phyloP scores from a whole-genome alignment of 345 rosid species.

The Citrus unshiu region DNA sequence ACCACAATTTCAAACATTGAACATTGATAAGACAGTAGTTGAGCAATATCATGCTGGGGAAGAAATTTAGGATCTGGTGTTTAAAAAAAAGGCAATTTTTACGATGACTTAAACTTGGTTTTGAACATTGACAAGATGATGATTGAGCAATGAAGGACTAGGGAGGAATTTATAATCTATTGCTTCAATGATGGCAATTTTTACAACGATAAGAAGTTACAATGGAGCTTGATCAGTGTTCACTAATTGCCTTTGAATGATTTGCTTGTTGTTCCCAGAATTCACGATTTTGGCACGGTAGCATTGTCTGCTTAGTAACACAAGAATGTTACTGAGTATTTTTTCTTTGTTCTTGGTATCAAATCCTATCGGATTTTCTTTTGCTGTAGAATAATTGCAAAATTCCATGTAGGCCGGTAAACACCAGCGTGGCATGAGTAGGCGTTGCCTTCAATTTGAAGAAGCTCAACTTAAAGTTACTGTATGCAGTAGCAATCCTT shows the following conservation, averaged over 20 bases:
- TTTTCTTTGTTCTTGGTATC: not conserved
- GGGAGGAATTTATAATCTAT: not conserved
- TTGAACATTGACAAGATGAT: not conserved
- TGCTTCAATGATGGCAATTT: not conserved
- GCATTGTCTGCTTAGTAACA: not conserved
- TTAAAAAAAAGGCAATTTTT: too few relatives aligned
- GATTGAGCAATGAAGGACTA: not conserved
- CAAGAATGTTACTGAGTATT: not conserved
- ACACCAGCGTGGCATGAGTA: slow-evolving; percentile 51
- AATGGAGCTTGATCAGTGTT: not conserved
- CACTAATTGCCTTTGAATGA: not conserved
- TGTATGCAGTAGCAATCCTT: slow-evolving; percentile 12
- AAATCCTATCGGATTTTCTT: slow-evolving; percentile 17
- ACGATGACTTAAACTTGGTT: not conserved
- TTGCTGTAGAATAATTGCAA: slow-evolving; percentile 27
- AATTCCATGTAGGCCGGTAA: slow-evolving; percentile 38
- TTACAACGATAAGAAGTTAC: not conserved
- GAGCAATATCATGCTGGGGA: too few relatives aligned
- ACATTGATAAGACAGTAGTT: too few relatives aligned
- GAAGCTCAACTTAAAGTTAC: slow-evolving; percentile 29
- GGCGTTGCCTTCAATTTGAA: slow-evolving; percentile 66
- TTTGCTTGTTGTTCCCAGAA: not conserved
- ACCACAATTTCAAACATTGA: not conserved
- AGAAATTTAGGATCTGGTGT: too few relatives aligned
- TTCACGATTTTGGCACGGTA: not conserved